Base-by-base conservation (phyloP, 2,329 filamentous ascomycete genomes). In the Leptographium galeiforme region DNA sequence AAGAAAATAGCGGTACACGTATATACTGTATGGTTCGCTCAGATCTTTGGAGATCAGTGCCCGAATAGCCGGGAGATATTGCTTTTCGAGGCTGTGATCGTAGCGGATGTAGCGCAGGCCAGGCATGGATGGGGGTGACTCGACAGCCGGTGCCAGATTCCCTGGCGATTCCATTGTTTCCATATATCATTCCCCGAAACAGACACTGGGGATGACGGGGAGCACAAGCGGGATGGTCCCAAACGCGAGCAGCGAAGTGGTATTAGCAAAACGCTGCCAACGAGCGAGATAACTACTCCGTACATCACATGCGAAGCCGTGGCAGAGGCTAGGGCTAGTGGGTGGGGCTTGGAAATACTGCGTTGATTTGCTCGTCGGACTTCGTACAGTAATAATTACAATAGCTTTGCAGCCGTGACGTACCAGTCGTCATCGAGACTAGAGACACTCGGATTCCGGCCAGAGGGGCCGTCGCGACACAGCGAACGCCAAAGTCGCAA, bases 11-110 rank as follows among this genome's bases (percentile, higher is more conserved):
- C 93, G 83, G 68, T 97, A 98, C 55, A 98, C 93, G 72, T 98
- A 98, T 66, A 98, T 97, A 70, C 91, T 97, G 68, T 98, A 98
- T 1, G 93, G 93, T 68, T 98, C 93, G 61, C 91, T 97, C 50
- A 98, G 77, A 66, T 97, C 93, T 63, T 91, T 95, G 46, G 90
- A 93, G 63, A 98, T 98, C 64, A 98, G 72, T 54, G 90, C 84
- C 53, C 91, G 84, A 68, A 98, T 96, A 44, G 89, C 82, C 39
- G 89, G 82, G 44, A 98, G 81, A 65, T 93, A 78, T 65, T 78
- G 67, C 45, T 74, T 69, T 62, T 84, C 81, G 19, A 83, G 70
- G 11, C 67, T 66, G 64, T 84, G 79, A 55, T 80, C 71, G 62
- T 84, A 84, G 61, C 81, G 80, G 38, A 81, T 70, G 61, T 82